Evolutionary conservation across 257 asterid species (phyloP).

Genomic region (Ilex aquifolium): DNA sequence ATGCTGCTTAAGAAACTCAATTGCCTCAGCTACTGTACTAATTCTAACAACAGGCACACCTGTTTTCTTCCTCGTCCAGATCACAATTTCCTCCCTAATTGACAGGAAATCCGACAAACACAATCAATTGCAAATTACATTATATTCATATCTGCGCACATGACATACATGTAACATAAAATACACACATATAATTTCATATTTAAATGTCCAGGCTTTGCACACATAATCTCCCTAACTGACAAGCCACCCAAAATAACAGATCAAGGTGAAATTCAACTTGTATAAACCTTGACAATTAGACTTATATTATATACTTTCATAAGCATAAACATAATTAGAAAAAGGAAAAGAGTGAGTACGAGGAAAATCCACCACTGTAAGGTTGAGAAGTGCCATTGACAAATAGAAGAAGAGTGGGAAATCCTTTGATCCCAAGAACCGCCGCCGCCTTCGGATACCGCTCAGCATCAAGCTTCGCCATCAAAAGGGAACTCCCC

Average conservation of each 20-base stretch:
- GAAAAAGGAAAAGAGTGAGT: slow-evolving; percentile 23
- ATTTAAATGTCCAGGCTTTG: too few relatives aligned
- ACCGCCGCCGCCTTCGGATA: slow-evolving; percentile 63
- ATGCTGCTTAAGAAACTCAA: slow-evolving; percentile 61
- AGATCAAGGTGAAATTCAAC: too few relatives aligned
- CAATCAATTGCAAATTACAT: background rate
- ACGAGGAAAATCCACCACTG: slow-evolving; percentile 89
- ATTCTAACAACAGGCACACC: slow-evolving; percentile 67
- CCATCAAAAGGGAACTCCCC: slow-evolving; percentile 56
- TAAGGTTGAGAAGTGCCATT: slow-evolving; percentile 80
- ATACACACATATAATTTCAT: background rate
- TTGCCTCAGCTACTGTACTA: slow-evolving; percentile 54
- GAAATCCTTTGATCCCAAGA: slow-evolving; percentile 77
- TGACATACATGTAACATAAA: background rate
- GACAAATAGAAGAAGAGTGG: slow-evolving; percentile 72
- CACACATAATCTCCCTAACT: too few relatives aligned
- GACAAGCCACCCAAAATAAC: too few relatives aligned
- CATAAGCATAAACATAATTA: background rate
- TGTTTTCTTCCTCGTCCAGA: slow-evolving; percentile 91
- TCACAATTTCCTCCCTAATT: slow-evolving; percentile 79
- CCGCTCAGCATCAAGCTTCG: slow-evolving; percentile 85
- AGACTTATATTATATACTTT: too few relatives aligned
- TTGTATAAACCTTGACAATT: too few relatives aligned
- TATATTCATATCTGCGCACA: background rate
- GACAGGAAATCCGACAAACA: background rate